phyloP scores from a whole-genome alignment of 352 stramenopile species.

The Blastocystis sp. region DNA sequence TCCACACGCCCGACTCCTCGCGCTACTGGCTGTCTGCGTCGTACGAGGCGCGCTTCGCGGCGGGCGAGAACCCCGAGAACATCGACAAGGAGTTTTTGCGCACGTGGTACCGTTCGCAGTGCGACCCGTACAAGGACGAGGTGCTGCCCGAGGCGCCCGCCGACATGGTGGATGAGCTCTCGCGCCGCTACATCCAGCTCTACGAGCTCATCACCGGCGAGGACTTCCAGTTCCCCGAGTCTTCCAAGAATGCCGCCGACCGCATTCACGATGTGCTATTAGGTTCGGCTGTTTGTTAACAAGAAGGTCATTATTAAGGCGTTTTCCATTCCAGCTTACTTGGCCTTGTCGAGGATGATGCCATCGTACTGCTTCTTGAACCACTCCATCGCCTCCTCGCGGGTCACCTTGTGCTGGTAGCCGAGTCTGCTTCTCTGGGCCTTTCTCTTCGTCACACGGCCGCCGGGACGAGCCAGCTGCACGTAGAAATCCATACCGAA shows the following conservation, averaged over 20 bases:
- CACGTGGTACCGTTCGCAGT: conserved; percentile 93
- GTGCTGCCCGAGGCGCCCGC: conserved; percentile 88
- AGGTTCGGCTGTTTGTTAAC: background rate
- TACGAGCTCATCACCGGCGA: conserved; percentile 97
- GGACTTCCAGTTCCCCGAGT: conserved; percentile 81
- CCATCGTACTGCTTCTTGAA: too few species aligned
- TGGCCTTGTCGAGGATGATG: too few species aligned
- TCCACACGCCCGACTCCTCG: conserved; percentile 96
- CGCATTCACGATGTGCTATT: background rate
- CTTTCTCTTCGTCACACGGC: too few species aligned
- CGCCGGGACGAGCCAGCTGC: too few species aligned
- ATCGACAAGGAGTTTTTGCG: conserved; percentile 99
- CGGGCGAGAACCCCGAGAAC: conserved; percentile 88
- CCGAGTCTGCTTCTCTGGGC: too few species aligned
- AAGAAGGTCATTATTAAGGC: background rate
- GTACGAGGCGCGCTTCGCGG: conserved; percentile 74
- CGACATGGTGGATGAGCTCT: conserved; percentile 91
- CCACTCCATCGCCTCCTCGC: too few species aligned
- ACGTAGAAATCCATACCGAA: too few species aligned
- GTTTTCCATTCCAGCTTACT: too few species aligned
- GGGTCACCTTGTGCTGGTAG: too few species aligned
- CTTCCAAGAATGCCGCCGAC: background rate
- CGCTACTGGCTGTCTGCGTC: conserved; percentile 80
- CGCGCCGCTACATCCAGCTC: conserved; percentile 92
- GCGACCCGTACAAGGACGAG: conserved; percentile 93